These are phyloP conservation scores for Podila epigama DNA, from an alignment of 192 early-diverging fungal species.

Conservation along the genomic window DNA sequence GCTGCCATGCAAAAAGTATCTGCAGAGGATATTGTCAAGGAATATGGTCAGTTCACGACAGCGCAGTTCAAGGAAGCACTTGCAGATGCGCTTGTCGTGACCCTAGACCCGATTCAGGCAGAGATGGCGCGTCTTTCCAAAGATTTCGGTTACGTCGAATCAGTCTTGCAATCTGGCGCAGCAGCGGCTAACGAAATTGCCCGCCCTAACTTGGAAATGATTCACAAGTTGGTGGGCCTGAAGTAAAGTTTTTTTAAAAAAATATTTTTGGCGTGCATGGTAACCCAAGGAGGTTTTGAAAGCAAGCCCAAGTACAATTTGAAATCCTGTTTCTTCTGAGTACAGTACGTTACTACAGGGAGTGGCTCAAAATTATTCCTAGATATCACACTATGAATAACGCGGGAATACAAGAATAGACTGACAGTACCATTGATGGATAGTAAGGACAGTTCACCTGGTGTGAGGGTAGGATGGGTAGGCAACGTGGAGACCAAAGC, in stretches of 20 bases:
- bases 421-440: too few species aligned
- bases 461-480: too few species aligned
- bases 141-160: slow-evolving; percentile 70
- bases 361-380: too few species aligned
- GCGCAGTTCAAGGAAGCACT: slow-evolving; percentile 80
- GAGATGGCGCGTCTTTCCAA: slow-evolving; percentile 63
- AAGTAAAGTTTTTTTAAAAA: neutral
- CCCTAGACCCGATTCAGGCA: slow-evolving; percentile 70
- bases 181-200: slow-evolving; percentile 68
- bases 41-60: slow-evolving; percentile 57
- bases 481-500: too few species aligned
- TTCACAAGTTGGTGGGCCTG: slow-evolving; percentile 66
- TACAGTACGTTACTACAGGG: too few species aligned
- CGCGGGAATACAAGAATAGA: too few species aligned
- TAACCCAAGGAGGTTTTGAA: neutral
- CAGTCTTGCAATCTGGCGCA: slow-evolving; percentile 71
- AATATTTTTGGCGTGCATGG: neutral
- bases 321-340: too few species aligned
- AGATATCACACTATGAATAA: too few species aligned
- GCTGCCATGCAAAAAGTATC: slow-evolving; percentile 54
- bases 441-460: too few species aligned
- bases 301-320: neutral
- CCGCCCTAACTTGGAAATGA: slow-evolving; percentile 61
- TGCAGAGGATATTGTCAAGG: slow-evolving; percentile 56
- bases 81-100: slow-evolving; percentile 66